Conservation (phyloP, 2,329 filamentous ascomycete genomes). For the Trichoderma koningii region DNA sequence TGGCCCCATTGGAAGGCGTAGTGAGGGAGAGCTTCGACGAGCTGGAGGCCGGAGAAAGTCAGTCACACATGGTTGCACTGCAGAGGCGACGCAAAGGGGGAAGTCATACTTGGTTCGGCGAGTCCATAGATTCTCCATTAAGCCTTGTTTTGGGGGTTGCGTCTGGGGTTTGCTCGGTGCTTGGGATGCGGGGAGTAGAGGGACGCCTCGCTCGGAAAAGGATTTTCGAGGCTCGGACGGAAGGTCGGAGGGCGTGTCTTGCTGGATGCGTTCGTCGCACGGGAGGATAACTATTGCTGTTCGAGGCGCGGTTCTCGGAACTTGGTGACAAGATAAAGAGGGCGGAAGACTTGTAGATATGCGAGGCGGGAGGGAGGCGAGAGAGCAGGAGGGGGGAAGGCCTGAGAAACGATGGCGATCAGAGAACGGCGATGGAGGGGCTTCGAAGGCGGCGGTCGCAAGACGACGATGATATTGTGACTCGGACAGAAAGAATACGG, state of each 20-base stretch:
- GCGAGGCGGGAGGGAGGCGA: conserved; percentile 23
- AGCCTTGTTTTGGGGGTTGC: conserved; percentile 39
- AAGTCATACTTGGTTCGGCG: conserved; percentile 76
- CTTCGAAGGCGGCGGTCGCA: conserved; percentile 22
- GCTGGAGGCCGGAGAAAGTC: conserved; percentile 48
- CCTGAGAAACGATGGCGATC: conserved; percentile 1
- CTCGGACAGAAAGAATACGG: not conserved
- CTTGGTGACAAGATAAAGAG: not conserved
- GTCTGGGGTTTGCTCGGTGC: conserved; percentile 15
- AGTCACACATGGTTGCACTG: conserved; percentile 23
- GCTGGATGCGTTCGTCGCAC: not conserved
- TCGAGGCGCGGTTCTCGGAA: conserved; percentile 21
- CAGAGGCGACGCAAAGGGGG: not conserved
- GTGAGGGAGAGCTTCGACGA: conserved; percentile 89
- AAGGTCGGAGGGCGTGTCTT: not conserved
- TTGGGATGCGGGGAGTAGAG: conserved; percentile 26
- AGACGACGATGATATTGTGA: not conserved
- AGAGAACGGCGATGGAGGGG: conserved; percentile 21
- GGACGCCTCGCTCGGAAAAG: conserved; percentile 32
- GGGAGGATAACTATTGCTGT: not conserved
- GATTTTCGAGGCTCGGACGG: conserved; percentile 29
- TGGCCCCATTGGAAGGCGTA: conserved; percentile 63
- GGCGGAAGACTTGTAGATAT: conserved; percentile 7
- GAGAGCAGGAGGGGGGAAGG: conserved; percentile 10
- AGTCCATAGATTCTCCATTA: conserved; percentile 72